Percentiles rank a stretch among this genome's conserved stretches.
Conservation (phyloP, 345 rosid genomes). For the Schrenkiella parvula region DNA sequence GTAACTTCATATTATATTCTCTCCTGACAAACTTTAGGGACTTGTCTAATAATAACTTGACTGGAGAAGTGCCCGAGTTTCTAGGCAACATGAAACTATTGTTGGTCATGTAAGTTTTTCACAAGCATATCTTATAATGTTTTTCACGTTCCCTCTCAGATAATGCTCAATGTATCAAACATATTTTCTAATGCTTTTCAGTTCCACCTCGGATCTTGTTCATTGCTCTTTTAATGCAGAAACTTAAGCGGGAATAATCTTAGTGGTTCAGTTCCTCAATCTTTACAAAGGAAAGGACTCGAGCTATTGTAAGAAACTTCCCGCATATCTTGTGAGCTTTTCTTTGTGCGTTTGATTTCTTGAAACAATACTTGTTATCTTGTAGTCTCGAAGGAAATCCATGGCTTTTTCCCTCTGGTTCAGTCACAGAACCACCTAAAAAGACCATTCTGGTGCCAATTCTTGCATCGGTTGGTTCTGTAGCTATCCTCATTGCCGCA, state of each 20-base stretch:
- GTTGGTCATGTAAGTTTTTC: slow-evolving; percentile 39
- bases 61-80: slow-evolving; percentile 44
- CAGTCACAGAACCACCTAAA: neutral
- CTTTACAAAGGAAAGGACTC: slow-evolving; percentile 16
- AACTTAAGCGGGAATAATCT: slow-evolving; percentile 40
- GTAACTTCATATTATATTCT: neutral
- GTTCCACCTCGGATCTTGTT: neutral
- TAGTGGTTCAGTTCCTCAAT: slow-evolving; percentile 43
- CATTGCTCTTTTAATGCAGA: slow-evolving; percentile 26
- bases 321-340: neutral
- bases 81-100: slow-evolving; percentile 40
- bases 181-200: neutral
- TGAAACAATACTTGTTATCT: neutral
- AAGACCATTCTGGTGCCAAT: neutral
- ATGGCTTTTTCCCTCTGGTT: neutral
- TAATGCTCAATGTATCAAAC: neutral
- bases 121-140: neutral
- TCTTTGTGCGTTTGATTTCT: neutral
- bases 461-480: slow-evolving; percentile 21
- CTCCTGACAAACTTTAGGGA: slow-evolving; percentile 40
- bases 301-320: slow-evolving; percentile 6
- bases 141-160: neutral
- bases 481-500: neutral
- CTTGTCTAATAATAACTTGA: slow-evolving; percentile 48
- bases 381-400: slow-evolving; percentile 7